Evolutionary conservation across 257 asterid genomes (phyloP).

Genomic region (Salvia hispanica): DNA sequence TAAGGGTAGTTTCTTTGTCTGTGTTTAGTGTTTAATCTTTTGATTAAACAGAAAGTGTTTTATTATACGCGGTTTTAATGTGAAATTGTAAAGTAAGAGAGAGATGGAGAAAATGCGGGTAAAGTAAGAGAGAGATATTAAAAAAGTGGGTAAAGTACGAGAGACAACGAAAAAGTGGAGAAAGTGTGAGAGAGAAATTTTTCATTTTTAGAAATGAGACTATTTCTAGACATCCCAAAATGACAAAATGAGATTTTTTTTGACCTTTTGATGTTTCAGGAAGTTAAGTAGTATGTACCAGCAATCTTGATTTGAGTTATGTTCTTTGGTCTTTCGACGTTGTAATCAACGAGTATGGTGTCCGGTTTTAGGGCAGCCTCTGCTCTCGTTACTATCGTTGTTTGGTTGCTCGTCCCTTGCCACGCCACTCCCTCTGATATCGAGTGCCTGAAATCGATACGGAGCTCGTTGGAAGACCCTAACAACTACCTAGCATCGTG

Average conservation of each 20-base stretch:
- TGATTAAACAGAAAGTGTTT: background rate
- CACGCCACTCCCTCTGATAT: conserved; percentile 53
- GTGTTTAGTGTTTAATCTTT: background rate
- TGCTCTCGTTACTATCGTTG: conserved; percentile 35
- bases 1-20: background rate
- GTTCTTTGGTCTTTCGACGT: conserved; percentile 1
- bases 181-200: too few species aligned
- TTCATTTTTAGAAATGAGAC: too few species aligned
- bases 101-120: too few species aligned
- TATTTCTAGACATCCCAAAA: too few species aligned
- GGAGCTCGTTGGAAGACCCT: conserved; percentile 59
- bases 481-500: conserved; percentile 50
- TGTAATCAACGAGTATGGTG: conserved; percentile 36
- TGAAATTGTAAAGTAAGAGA: too few species aligned
- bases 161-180: too few species aligned
- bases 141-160: too few species aligned
- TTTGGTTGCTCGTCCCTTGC: conserved; percentile 47
- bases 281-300: conserved; percentile 22
- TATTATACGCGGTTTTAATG: conserved; percentile 6
- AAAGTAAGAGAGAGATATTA: too few species aligned
- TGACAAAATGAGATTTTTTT: background rate
- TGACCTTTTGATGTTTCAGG: conserved; percentile 37
- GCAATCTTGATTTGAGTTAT: conserved; percentile 24
- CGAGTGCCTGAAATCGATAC: conserved; percentile 60
- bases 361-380: conserved; percentile 29